phyloP scores from a whole-genome alignment of 345 rosid genomes.

The Dovyalis caffra region DNA sequence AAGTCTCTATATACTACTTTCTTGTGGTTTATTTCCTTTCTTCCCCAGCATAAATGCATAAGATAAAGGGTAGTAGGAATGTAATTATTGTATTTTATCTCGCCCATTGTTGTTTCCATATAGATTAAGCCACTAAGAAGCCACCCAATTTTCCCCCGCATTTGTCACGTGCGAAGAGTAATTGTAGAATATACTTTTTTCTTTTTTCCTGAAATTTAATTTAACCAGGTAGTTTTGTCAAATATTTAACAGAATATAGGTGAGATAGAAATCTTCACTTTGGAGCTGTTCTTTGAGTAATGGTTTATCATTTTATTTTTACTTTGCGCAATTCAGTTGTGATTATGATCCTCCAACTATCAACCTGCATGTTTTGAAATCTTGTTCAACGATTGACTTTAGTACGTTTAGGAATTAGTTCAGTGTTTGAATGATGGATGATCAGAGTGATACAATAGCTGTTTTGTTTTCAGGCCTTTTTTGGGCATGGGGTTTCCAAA shows the following conservation, averaged over 20 bases:
- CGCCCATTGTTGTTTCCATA: constrained; percentile 46
- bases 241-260: neutral
- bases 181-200: neutral
- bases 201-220: neutral
- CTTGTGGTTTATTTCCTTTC: neutral
- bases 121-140: constrained; percentile 28
- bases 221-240: constrained; percentile 6
- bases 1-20: constrained; percentile 1
- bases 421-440: too few species aligned
- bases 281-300: neutral
- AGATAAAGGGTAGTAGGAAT: constrained; percentile 34
- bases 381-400: neutral
- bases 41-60: constrained; percentile 19
- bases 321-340: neutral
- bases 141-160: constrained; percentile 11
- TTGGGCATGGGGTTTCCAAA: neutral
- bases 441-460: too few species aligned
- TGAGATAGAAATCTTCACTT: neutral
- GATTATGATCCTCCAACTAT: neutral
- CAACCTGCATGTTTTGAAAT: neutral
- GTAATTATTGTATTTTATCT: constrained; percentile 45
- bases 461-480: neutral
- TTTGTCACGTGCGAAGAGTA: constrained; percentile 4
- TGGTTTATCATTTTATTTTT: neutral
- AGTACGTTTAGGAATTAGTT: too few species aligned